phyloP scores from a whole-genome alignment of 805 yeast genomes.

The Nakazawaea wickerhamii region DNA sequence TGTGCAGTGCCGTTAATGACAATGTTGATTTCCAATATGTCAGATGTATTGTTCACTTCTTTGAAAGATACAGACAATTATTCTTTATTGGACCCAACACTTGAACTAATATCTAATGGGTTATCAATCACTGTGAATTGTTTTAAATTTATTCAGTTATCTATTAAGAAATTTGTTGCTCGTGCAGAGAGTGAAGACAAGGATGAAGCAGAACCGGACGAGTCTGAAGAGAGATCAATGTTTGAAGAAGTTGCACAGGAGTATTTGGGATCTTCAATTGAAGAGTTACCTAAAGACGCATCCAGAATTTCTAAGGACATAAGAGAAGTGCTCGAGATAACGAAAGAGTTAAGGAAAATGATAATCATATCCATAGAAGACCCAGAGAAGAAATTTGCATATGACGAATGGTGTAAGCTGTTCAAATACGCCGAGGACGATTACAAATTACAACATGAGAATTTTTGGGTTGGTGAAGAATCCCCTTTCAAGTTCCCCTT shows the following conservation, averaged over 20 bases:
- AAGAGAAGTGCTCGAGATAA: constrained; percentile 21
- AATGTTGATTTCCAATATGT: constrained; percentile 63
- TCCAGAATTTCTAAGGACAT: constrained; percentile 14
- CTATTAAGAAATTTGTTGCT: background rate
- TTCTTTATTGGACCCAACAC: constrained; percentile 1
- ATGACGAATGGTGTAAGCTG: constrained; percentile 47
- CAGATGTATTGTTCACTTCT: constrained; percentile 47
- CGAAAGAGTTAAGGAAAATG: constrained; percentile 27
- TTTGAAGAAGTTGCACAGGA: constrained; percentile 3
- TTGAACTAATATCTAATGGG: background rate
- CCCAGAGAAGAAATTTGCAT: constrained; percentile 38
- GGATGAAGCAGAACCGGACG: constrained; percentile 2
- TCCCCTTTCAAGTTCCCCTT: constrained; percentile 71
- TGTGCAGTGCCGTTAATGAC: constrained; percentile 87
- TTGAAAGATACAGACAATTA: constrained; percentile 18
- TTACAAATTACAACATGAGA: constrained; percentile 17
- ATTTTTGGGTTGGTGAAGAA: constrained; percentile 59
- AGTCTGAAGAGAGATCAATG: background rate
- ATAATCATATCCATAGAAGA: constrained; percentile 30
- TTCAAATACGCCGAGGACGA: constrained; percentile 26
- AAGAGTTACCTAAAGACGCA: constrained; percentile 6
- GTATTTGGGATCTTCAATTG: background rate
- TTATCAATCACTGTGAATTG: background rate
- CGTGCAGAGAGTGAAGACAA: constrained; percentile 9
- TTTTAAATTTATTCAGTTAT: background rate